phyloP scores from a whole-genome alignment of 768 basidiomycete genomes.

The Coprinellus micaceus region DNA sequence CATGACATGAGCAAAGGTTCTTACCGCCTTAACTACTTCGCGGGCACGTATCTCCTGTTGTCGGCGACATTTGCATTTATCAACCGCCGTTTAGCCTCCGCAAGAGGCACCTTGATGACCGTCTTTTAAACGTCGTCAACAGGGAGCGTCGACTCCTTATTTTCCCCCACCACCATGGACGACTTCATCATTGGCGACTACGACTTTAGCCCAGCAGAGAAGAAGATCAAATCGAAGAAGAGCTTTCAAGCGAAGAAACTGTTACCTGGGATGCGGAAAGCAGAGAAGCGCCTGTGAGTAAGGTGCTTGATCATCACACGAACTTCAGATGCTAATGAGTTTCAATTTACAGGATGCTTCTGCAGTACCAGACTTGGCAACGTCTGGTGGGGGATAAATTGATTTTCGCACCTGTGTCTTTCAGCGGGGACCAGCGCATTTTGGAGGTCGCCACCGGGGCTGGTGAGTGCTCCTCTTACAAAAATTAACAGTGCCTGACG shows the following conservation, averaged over 20 bases:
- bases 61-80: too few species aligned
- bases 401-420: slow-evolving; percentile 8
- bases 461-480: background rate
- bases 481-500: background rate
- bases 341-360: background rate
- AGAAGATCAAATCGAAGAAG: background rate
- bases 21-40: too few species aligned
- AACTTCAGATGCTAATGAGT: background rate
- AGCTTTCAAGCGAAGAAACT: slow-evolving; percentile 1
- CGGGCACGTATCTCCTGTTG: too few species aligned
- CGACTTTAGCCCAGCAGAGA: background rate
- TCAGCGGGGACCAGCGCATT: slow-evolving; percentile 4
- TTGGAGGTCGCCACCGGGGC: slow-evolving; percentile 13
- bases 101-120: too few species aligned
- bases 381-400: slow-evolving; percentile 6
- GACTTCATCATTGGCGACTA: background rate
- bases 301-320: background rate
- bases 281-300: slow-evolving; percentile 3
- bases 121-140: background rate
- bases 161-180: background rate
- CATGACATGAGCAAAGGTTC: too few species aligned
- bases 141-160: background rate
- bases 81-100: too few species aligned
- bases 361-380: slow-evolving; percentile 4
- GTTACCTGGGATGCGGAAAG: background rate